Evolutionary conservation across 371 early-diverging fungal genomes (phyloP), one percentile per base, ranked within the genome.

Genomic region (Ordospora pajunii): DNA sequence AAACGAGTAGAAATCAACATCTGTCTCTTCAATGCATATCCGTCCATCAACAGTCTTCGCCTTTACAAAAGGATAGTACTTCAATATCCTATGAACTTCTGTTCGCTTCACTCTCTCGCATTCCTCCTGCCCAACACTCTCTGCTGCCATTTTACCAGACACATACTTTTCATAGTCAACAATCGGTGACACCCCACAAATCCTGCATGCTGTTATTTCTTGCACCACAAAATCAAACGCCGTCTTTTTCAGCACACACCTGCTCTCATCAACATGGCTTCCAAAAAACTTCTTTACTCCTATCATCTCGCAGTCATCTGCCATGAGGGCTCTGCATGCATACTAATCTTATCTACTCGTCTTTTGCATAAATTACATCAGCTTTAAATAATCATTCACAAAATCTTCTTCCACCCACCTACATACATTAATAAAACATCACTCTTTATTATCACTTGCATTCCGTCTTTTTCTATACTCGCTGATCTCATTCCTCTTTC

Each of bases 151-250:
- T 23, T 69, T 44, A 19, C 67, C 53, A 32, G 44, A 25, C 2
- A 62, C 40, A 44, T 63, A 79, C 48, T 68, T 54, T 7, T 70
- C 50, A 22, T 70, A 5, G 25, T 79, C 37, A 4, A 79, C 23
- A 42, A 79, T 58, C 8, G 75, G 50, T 12, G 4, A 17, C 17
- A 50, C 12, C 17, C 19, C 23, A 49, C 75, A 79, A 0, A 65
- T 9, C 2, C 37, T 19, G 8, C 46, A 48, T 17, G 1, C n/a
- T 3, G 50, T 67, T 54, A 70, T 27, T 63, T 83, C 84, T 37
- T 81, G 70, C 7, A 83, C 84, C 17, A 83, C 70, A 73, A 83
- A 83, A 65, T 83, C 84, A 44, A 65, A 52, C 64, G 73, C 76
- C 25, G 63, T 62, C 17, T 80, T 63, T 63, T 80, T 80, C 27